Evolutionary conservation across 2,329 filamentous ascomycete genomes (phyloP), one percentile per base, ranked within the genome.

Genomic region (Cryoendolithus antarcticus): DNA sequence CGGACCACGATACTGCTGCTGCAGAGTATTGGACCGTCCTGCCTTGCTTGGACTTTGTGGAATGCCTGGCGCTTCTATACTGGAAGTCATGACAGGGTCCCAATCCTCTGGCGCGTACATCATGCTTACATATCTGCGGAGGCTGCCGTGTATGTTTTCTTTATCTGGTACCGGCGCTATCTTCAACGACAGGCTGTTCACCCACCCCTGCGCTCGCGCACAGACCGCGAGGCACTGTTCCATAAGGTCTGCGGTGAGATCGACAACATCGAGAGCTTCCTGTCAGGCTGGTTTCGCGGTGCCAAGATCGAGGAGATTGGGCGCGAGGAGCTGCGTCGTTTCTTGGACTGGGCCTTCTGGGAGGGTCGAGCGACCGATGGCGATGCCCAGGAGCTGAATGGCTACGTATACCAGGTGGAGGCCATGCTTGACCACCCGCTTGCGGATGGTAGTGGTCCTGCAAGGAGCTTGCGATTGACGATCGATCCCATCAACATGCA

Each of bases 251-350:
- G 71, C 43, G 61, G 60, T 27, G 74, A 71, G 47, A 65, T 80
- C 3, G 62, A 70, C 1, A 68, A 76, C 44, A 61, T 65, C 0
- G 70, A 74, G 39, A 57, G 57, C 13, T 84, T 80, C 50, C 47
- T 85, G 32, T 65, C 62, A 35, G 65, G 67, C 43, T 85, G 80
- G 80, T 82, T 83, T 46, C 63, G 76, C n/a, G 74, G 72, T 27
- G 74, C 77, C 2, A 62, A 69, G 7, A 41, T 64, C 1, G 55
- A 63, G 11, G 74, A 79, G 28, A 74, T 85, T 39, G 65, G 69
- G 33, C 63, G 71, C n/a, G 77, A 82, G n/a, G 82, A 84, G 49
- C 58, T 83, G 38, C 69, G 67, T 47, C 75, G 81, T 44, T 83
- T 82, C 48, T 56, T 81, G 13, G 63, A 72, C 6, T 85, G 80